Evolutionary conservation across 192 early-diverging fungal species (phyloP).

Genomic region (Physocladia obscura): DNA sequence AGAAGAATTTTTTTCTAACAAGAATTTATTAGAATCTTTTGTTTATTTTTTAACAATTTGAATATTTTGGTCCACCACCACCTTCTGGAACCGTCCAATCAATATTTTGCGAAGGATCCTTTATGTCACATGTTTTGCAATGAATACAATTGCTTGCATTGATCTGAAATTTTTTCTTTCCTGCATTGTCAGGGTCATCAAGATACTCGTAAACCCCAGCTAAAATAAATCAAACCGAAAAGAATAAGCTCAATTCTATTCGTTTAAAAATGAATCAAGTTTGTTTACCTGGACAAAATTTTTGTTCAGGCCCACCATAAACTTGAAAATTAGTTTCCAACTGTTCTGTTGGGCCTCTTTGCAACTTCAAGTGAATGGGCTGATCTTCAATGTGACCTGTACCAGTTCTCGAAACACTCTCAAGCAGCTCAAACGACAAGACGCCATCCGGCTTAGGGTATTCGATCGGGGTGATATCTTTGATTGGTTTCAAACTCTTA

Average conservation of each 20-base stretch:
- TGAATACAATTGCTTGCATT: slow-evolving; percentile 89
- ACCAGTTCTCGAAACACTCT: slow-evolving; percentile 86
- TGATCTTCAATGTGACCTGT: slow-evolving; percentile 95
- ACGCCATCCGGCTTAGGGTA: slow-evolving; percentile 97
- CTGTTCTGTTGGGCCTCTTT: slow-evolving; percentile 72
- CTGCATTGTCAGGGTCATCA: slow-evolving; percentile 82
- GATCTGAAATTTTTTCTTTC: slow-evolving; percentile 91
- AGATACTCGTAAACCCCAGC: slow-evolving; percentile 98
- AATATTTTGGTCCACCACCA: slow-evolving; percentile 81
- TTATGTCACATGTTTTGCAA: slow-evolving; percentile 99
- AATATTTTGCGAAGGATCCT: slow-evolving; percentile 98
- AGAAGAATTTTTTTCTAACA: too few relatives aligned
- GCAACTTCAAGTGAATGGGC: slow-evolving; percentile 85
- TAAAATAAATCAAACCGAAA: slow-evolving; percentile 20
- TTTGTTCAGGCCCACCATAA: slow-evolving; percentile 91
- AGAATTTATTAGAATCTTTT: too few relatives aligned
- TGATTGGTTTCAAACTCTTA: slow-evolving; percentile 68
- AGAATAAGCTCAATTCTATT: too few relatives aligned
- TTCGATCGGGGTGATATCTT: slow-evolving; percentile 73
- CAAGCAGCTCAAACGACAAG: slow-evolving; percentile 93
- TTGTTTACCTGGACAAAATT: slow-evolving; percentile 87
- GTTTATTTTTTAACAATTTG: slow-evolving; percentile 59
- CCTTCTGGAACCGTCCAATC: slow-evolving; percentile 96
- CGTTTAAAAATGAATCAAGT: slow-evolving; percentile 11
- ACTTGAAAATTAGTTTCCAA: slow-evolving; percentile 78